Evolutionary conservation across 2,329 filamentous ascomycete species (phyloP).

Genomic region (Ceratocystis alfenasii): DNA sequence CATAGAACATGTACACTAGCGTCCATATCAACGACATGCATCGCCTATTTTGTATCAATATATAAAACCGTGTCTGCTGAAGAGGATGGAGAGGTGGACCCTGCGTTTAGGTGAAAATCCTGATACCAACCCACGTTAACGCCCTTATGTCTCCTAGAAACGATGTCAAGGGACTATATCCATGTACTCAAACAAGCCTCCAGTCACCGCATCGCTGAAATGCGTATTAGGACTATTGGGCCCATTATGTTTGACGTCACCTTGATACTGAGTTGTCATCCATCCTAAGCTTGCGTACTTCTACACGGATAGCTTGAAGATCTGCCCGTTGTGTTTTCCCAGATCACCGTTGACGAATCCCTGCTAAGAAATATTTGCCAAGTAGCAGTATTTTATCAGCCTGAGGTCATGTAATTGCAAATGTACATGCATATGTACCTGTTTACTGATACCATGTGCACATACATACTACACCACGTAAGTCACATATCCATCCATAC

Average conservation of each 20-base stretch:
- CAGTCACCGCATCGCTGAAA: not conserved
- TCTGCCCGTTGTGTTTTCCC: slow-evolving; percentile 9
- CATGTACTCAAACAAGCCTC: slow-evolving; percentile 4
- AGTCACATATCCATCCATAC: not conserved
- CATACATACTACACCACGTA: not conserved
- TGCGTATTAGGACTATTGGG: slow-evolving; percentile 7
- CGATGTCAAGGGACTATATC: not conserved
- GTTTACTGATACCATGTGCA: not conserved
- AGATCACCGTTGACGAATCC: not conserved
- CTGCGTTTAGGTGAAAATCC: slow-evolving; percentile 14
- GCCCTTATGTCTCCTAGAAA: slow-evolving; percentile 2
- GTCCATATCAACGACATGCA: not conserved
- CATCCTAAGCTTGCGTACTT: not conserved
- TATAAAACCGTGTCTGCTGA: slow-evolving; percentile 1
- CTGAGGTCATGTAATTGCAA: not conserved
- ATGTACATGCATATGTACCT: not conserved
- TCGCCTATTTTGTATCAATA: not conserved
- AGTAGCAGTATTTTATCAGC: not conserved
- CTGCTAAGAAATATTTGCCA: not conserved
- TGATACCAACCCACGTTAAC: slow-evolving; percentile 4
- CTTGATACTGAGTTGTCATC: not conserved
- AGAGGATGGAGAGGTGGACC: slow-evolving; percentile 13
- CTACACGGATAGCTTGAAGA: slow-evolving; percentile 14
- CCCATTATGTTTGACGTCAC: not conserved
- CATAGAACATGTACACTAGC: not conserved